Evolutionary conservation across 2,329 filamentous ascomycete species (phyloP), one percentile per base, ranked within the genome.

Genomic region (Aspergillus pseudoterreus): DNA sequence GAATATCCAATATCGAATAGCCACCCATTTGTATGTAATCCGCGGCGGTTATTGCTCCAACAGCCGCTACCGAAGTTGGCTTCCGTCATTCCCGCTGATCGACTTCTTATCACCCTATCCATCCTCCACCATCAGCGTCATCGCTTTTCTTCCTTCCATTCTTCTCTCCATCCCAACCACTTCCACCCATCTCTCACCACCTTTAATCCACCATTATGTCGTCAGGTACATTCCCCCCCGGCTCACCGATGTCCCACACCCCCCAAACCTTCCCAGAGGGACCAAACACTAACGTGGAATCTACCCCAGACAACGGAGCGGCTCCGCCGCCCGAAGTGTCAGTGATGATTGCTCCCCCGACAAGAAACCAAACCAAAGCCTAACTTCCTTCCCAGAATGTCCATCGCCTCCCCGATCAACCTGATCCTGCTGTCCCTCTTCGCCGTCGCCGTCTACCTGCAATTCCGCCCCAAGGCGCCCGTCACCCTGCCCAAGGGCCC

Each of bases 401-500:
- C 79, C 8, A 73, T 82, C 60, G 75, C 79, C 30, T 80, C 81
- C 1, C 82, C 82, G 30, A 79, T 85, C 61, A 86, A 86, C 69
- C 69, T 85, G 36, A 71, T 84, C 58, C 79, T 86, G 49, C 63
- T 83, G 63, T 76, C 81, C 47, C 74, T 84, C 56, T 80, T 85
- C 66, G 66, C 76, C 48, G 63, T 83, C 57, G 67, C 84, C 30
- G 65, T 81, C 42, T 86, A 84, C 70, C 73, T 78, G 62, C 82
- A 82, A 59, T 75, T 85, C 59, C 79, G 81, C 42, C 81, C 82
- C 44, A 74, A 76, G 53, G 69, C 75, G 8, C 72, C 77, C 32
- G 68, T 76, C 41, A 71, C 71, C 4, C 76, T 85, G 17, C 81
- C 82, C 21, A 73, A 75, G 52, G 74, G 76, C 24, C 80, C 82